Evolutionary conservation across 2,329 filamentous ascomycete species (phyloP).

Genomic region (Myriosclerotinia duriaeana): DNA sequence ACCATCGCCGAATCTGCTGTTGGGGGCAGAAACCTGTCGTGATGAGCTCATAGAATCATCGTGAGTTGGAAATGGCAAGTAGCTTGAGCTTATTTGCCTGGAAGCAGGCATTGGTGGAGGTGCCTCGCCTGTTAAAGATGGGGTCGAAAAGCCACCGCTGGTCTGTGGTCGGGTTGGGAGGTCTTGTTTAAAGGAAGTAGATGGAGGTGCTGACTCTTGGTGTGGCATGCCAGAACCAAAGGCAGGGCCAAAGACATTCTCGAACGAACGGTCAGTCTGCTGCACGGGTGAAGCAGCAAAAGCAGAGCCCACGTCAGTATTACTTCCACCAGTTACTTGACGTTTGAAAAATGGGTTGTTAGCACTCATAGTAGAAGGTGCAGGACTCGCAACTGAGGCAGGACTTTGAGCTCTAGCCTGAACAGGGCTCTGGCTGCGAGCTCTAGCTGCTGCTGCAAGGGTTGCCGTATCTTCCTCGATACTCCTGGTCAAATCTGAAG

Average conservation of each 20-base stretch:
- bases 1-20: slow-evolving; percentile 59
- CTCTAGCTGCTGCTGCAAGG: slow-evolving; percentile 48
- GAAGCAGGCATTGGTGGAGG: slow-evolving; percentile 67
- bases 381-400: slow-evolving; percentile 65
- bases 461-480: slow-evolving; percentile 59
- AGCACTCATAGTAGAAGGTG: slow-evolving; percentile 65
- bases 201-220: slow-evolving; percentile 46
- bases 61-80: slow-evolving; percentile 67
- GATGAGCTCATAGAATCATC: slow-evolving; percentile 73
- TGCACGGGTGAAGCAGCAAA: slow-evolving; percentile 42
- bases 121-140: slow-evolving; percentile 59
- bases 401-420: slow-evolving; percentile 40
- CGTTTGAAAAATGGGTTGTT: slow-evolving; percentile 95
- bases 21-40: slow-evolving; percentile 72
- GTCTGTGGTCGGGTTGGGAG: slow-evolving; percentile 33
- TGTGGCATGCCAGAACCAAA: slow-evolving; percentile 50
- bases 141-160: slow-evolving; percentile 37
- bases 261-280: slow-evolving; percentile 68
- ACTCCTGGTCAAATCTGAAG: slow-evolving; percentile 64
- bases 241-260: slow-evolving; percentile 79
- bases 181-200: slow-evolving; percentile 59
- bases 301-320: slow-evolving; percentile 50
- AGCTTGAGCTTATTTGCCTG: slow-evolving; percentile 74
- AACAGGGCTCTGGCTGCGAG: slow-evolving; percentile 25
- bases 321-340: slow-evolving; percentile 50